Evolutionary conservation across 208 protist genomes (phyloP), one percentile per base, ranked within the genome.

Genomic region (Leishmania mexicana): DNA sequence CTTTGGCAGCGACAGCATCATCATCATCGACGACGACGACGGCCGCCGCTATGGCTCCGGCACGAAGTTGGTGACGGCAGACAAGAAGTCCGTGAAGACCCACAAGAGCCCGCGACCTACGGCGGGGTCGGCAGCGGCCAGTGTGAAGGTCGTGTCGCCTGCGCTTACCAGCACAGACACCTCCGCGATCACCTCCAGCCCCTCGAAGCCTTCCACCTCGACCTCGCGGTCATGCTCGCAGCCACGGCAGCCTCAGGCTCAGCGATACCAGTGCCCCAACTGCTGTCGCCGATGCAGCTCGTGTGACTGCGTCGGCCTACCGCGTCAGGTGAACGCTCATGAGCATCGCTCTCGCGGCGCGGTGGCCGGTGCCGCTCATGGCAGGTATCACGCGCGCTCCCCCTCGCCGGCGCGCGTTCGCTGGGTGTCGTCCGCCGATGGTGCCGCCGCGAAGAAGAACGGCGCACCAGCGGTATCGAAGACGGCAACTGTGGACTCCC

Each of bases 131-230:
- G 49, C 65, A n/a, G 62, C 62, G 11, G 24, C 11, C 11, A 54
- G 19, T 35, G 40, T 49, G 15, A 79, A 47, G 45, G 58, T 71
- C 0, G 24, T 51, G 53, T 71, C 76, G 60, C 76, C 76, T 58
- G 40, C 42, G 5, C 45, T 71, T 15, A 80, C 76, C 49, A 86
- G 83, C 68, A 83, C 79, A 10, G 83, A 86, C 53, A 83, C 78
- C 65, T 86, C 83, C 8, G 83, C 67, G 11, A n/a, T 83, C 47
- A 83, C 74, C 53, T 75, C 65, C 40, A 80, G 74, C 42, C 75
- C 83, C n/a, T 80, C 83, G 47, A 83, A 71, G 54, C 21, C 45
- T 17, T 74, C 70, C 11, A 40, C 72, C 40, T 76, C 83, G 21
- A 80, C 78, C 40, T 83, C 83, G 7, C 71, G 67, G 0, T 51